Evolutionary conservation across 495 filamentous ascomycete genomes (phyloP).

Genomic region (Sporormia fimetaria): DNA sequence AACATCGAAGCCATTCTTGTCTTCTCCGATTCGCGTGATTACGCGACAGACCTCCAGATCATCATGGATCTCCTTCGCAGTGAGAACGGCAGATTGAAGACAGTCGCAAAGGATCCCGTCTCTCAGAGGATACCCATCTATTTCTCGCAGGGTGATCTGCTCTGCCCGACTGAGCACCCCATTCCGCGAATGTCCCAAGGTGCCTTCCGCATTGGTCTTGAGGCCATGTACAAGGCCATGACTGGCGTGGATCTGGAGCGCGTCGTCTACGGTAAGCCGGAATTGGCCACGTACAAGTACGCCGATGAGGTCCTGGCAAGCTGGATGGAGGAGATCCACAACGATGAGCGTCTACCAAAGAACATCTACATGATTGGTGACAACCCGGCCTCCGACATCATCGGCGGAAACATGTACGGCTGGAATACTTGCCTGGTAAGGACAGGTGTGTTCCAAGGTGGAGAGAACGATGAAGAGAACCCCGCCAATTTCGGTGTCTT

Average conservation of each 20-base stretch:
- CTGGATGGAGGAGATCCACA: conserved; percentile 69
- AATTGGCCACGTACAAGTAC: conserved; percentile 69
- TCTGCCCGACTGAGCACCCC: conserved; percentile 69
- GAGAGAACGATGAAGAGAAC: conserved; percentile 30
- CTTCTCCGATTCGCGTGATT: conserved; percentile 74
- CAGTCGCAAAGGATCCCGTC: conserved; percentile 55
- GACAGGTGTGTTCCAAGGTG: conserved; percentile 50
- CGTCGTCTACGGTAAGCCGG: conserved; percentile 76
- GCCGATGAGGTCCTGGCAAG: conserved; percentile 62
- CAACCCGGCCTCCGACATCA: conserved; percentile 68
- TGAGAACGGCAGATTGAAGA: conserved; percentile 57
- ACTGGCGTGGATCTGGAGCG: conserved; percentile 67
- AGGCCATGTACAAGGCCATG: conserved; percentile 67
- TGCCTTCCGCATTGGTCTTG: conserved; percentile 63
- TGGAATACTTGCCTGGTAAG: conserved; percentile 67
- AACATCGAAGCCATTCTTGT: conserved; percentile 77
- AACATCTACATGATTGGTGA: conserved; percentile 79
- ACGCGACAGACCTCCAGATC: conserved; percentile 73
- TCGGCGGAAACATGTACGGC: conserved; percentile 70
- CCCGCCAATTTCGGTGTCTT: conserved; percentile 32
- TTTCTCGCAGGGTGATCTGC: conserved; percentile 62
- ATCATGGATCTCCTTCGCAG: conserved; percentile 73
- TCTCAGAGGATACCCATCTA: conserved; percentile 62
- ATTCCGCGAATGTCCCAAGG: conserved; percentile 63
- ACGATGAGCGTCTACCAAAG: conserved; percentile 54